A percentile compares a stretch with the other conserved stretches of the same genome.
Conservation (phyloP, 495 filamentous ascomycete species). For the Lepidopterella palustris region DNA sequence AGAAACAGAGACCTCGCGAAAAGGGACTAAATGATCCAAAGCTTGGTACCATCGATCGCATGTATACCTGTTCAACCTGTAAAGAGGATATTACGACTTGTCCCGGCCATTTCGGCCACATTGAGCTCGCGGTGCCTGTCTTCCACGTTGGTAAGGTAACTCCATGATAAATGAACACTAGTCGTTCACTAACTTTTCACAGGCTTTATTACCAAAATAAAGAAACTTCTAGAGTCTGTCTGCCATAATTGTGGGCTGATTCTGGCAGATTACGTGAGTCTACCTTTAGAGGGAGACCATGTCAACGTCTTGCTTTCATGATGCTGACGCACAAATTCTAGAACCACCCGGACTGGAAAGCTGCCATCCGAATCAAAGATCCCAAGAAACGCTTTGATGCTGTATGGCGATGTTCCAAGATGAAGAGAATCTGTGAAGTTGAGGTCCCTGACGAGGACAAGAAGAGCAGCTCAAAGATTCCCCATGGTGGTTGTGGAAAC, state of each 20-base stretch:
- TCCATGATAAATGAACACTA: background rate
- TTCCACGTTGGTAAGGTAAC: slow-evolving; percentile 67
- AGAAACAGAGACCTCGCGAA: slow-evolving; percentile 75
- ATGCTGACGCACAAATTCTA: slow-evolving; percentile 61
- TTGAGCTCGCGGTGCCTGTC: slow-evolving; percentile 89
- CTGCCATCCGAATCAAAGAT: slow-evolving; percentile 76
- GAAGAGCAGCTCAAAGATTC: slow-evolving; percentile 37
- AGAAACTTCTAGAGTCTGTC: slow-evolving; percentile 95
- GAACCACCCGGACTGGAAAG: slow-evolving; percentile 74
- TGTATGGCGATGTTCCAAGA: slow-evolving; percentile 84
- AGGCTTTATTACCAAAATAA: slow-evolving; percentile 95
- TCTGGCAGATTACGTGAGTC: slow-evolving; percentile 88
- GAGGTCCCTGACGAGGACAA: slow-evolving; percentile 59
- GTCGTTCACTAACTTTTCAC: slow-evolving; percentile 32
- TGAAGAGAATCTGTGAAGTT: slow-evolving; percentile 73
- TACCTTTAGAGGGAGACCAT: slow-evolving; percentile 48
- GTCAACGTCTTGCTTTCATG: slow-evolving; percentile 26
- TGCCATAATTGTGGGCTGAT: slow-evolving; percentile 98
- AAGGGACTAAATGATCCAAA: slow-evolving; percentile 89
- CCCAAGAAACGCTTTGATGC: slow-evolving; percentile 87
- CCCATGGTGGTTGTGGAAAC: slow-evolving; percentile 91
- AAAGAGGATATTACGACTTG: slow-evolving; percentile 90
- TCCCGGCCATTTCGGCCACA: slow-evolving; percentile 96
- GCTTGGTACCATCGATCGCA: slow-evolving; percentile 88
- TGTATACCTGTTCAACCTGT: slow-evolving; percentile 91